Conservation (phyloP, 176 grass and related monocot genomes). For the Ampelocalamus luodianensis region DNA sequence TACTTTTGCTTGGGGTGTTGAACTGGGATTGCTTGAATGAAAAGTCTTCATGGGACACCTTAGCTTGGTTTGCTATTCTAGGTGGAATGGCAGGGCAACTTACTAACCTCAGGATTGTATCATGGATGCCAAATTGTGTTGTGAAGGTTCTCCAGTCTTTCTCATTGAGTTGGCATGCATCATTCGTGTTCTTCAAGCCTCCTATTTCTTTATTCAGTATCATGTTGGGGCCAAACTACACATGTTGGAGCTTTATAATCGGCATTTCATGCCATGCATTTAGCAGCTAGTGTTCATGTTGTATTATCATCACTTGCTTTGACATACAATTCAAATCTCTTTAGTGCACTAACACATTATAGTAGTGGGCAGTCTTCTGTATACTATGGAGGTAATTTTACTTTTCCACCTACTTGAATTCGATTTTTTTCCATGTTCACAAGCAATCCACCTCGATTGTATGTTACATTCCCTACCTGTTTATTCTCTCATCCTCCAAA, state of each 20-base stretch:
- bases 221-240: constrained; percentile 84
- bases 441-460: not conserved
- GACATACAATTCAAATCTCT: constrained; percentile 90
- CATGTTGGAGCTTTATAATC: constrained; percentile 91
- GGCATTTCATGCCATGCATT: constrained; percentile 94
- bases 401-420: constrained; percentile 2
- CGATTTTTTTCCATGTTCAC: constrained; percentile 8
- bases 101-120: constrained; percentile 72
- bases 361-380: constrained; percentile 94
- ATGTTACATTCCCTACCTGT: not conserved
- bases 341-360: constrained; percentile 94
- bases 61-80: constrained; percentile 97
- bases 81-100: constrained; percentile 96
- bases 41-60: constrained; percentile 96
- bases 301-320: constrained; percentile 76
- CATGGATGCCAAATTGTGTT: constrained; percentile 94
- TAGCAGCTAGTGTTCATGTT: constrained; percentile 88
- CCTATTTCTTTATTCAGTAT: constrained; percentile 96
- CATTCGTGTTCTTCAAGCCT: constrained; percentile 91
- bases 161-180: constrained; percentile 90
- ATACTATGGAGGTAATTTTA: constrained; percentile 86
- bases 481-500: not conserved
- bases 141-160: constrained; percentile 78
- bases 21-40: constrained; percentile 96
- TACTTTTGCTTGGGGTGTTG: constrained; percentile 84